Evolutionary conservation across 208 protist species (phyloP).

Genomic region (Leishmania major): DNA sequence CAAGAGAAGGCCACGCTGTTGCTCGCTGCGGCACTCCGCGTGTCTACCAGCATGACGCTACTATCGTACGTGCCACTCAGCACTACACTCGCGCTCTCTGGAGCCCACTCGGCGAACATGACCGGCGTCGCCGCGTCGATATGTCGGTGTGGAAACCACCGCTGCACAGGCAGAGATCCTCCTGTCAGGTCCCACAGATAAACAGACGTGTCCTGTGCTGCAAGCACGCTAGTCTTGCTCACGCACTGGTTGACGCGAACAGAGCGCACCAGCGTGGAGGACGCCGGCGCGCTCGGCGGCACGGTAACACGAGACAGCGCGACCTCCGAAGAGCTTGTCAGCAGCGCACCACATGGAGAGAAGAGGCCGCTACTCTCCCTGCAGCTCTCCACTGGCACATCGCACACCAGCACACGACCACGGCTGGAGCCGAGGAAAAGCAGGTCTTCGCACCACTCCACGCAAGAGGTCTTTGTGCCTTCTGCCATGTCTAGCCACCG

Average conservation of each 20-base stretch:
- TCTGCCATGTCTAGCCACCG: conserved; percentile 68
- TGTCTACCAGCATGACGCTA: conserved; percentile 69
- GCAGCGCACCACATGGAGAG: conserved; percentile 31
- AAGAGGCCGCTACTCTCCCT: conserved; percentile 31
- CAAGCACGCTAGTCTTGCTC: conserved; percentile 43
- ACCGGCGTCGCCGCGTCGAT: conserved; percentile 38
- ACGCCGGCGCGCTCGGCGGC: conserved; percentile 52
- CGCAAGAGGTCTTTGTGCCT: conserved; percentile 35
- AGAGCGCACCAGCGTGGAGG: conserved; percentile 69
- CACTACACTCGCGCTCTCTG: conserved; percentile 56
- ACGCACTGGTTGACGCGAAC: conserved; percentile 52
- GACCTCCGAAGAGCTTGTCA: conserved; percentile 29
- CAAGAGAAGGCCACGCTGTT: conserved; percentile 24
- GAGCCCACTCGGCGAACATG: conserved; percentile 78
- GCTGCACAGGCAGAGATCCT: conserved; percentile 42
- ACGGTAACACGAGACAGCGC: conserved; percentile 60
- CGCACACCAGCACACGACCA: conserved; percentile 67
- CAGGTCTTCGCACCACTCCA: conserved; percentile 72
- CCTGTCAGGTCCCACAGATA: conserved; percentile 73
- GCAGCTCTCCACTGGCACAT: conserved; percentile 31
- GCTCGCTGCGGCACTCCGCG: conserved; percentile 20
- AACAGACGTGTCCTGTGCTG: conserved; percentile 40
- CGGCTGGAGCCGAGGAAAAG: conserved; percentile 72
- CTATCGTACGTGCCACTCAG: conserved; percentile 77
- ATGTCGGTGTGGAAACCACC: conserved; percentile 53